Base-by-base conservation (phyloP, 2,329 filamentous ascomycete species). In the Fusarium dimerum region DNA sequence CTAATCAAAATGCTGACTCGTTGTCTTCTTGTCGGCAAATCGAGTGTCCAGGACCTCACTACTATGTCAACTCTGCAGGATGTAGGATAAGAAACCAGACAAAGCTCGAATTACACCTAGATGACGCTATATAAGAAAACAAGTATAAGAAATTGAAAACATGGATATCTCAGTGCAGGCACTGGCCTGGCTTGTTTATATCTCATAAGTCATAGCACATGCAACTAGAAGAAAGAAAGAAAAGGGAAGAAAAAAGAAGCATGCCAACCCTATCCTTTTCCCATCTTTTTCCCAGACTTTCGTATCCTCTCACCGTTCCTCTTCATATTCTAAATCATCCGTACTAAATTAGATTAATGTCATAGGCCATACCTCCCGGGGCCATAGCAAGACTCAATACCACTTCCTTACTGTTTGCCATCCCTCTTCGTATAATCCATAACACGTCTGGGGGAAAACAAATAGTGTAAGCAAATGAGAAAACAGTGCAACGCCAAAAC, bases 181-280 rank as follows among this genome's bases (percentile, higher is more conserved):
- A 45, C 50, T 47, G 40, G 48, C 57, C 55, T 50, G 47, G 50
- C 55, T 54, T 62, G 60, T 65, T 64, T 65, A 65, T 65, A 60
- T 57, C 62, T 65, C 62, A 60, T 65, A 61, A 65, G 50, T 65
- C 62, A 60, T 65, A 61, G 55, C 62, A 50, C 62, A 54, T 65
- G 52, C 49, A 56, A 62, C 55, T 50, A 43, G 54, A 56, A 61
- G 51, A 48, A 26, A 7, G 7, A 26, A 43, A 65, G 48, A 40
- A 36, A 55, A 46, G 50, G n/a, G n/a, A n/a, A 26, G 20, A 26
- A 26, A 43, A 65, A 50, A 40, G 32, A 55, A 46, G 50, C 47
- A 40, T 40, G 59, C 45, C 51, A 62, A 15, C 48, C 60, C 54
- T 57, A 47, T 20, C 42, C 60, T 44, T 34, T 47, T 57, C 52